Evolutionary conservation across 148 eudicot genomes (phyloP).

Genomic region (Oxyria digyna): DNA sequence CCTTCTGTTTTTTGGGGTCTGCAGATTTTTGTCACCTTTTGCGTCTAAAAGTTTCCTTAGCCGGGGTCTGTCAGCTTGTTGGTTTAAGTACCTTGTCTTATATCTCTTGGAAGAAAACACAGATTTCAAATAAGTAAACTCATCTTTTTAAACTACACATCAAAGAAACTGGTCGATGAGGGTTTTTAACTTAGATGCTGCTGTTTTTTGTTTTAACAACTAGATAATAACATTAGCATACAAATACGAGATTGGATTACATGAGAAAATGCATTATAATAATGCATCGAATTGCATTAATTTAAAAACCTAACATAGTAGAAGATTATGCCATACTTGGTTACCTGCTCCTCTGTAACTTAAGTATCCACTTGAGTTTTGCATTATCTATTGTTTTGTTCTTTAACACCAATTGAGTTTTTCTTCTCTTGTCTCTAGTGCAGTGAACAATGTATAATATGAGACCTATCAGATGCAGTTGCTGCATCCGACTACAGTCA

Average conservation of each 20-base stretch:
- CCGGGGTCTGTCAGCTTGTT: background rate
- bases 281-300: too few relatives aligned
- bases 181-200: background rate
- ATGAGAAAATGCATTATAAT: too few relatives aligned
- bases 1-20: background rate
- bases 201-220: background rate
- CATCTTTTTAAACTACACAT: background rate
- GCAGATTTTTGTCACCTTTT: background rate
- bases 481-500: background rate
- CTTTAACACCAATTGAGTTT: background rate
- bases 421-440: background rate
- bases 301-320: too few relatives aligned
- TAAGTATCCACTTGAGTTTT: background rate
- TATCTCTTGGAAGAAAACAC: background rate
- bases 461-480: background rate
- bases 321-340: too few relatives aligned
- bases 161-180: background rate
- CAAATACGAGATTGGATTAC: too few relatives aligned
- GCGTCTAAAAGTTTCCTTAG: background rate
- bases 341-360: background rate
- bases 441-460: slow-evolving; percentile 3
- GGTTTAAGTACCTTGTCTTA: background rate
- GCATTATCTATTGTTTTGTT: background rate
- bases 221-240: too few relatives aligned
- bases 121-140: background rate